Percentiles rank a stretch among this genome's conserved stretches.
phyloP scores from a whole-genome alignment of 1,284 basidiomycete species.

The Jaminaea rosea region DNA sequence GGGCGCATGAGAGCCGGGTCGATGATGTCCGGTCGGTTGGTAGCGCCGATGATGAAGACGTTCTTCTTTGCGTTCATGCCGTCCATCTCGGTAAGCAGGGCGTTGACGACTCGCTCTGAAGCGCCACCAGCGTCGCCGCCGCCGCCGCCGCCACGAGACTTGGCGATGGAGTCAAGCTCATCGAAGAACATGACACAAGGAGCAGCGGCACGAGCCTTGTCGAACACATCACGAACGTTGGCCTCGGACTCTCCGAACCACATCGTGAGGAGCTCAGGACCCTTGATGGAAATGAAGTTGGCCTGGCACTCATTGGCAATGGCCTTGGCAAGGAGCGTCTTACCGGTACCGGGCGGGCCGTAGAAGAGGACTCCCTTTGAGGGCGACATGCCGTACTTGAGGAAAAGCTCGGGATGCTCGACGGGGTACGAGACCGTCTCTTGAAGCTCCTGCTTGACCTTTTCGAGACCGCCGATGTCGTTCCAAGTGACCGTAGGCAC shows the following conservation, averaged over 20 bases:
- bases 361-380: conserved; percentile 98
- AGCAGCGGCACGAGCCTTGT: conserved; percentile 96
- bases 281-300: conserved; percentile 94
- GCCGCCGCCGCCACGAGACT: conserved; percentile 71
- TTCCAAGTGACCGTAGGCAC: conserved; percentile 94
- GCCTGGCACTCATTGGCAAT: conserved; percentile 99
- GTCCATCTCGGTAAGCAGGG: conserved; percentile 96
- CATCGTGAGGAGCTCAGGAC: conserved; percentile 90
- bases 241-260: conserved; percentile 99
- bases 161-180: conserved; percentile 96
- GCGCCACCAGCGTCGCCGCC: conserved; percentile 83
- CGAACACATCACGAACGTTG: conserved; percentile 97
- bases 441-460: conserved; percentile 97
- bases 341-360: conserved; percentile 93
- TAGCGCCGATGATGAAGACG: conserved; percentile 96
- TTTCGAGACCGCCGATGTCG: conserved; percentile 97
- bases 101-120: conserved; percentile 92
- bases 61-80: conserved; percentile 99
- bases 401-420: conserved; percentile 99
- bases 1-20: conserved; percentile 93
- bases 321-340: conserved; percentile 87
- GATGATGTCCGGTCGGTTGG: conserved; percentile 98
- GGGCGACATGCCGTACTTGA: conserved; percentile 99
- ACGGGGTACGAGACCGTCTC: conserved; percentile 99
- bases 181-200: conserved; percentile 99